phyloP scores from a whole-genome alignment of 2,329 filamentous ascomycete species.

The Aspergillus unguis region DNA sequence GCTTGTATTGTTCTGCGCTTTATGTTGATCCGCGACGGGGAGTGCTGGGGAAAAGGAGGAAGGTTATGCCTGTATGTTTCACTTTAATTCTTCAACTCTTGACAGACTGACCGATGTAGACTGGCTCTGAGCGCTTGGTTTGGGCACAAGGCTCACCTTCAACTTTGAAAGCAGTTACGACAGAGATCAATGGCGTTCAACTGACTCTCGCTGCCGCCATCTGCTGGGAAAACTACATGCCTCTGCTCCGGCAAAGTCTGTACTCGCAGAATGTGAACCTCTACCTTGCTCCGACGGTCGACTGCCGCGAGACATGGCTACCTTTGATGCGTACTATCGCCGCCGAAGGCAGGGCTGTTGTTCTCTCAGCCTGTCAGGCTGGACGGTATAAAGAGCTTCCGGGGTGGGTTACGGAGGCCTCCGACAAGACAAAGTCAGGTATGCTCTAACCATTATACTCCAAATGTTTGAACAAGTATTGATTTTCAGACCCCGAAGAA shows the following conservation, averaged over 20 bases:
- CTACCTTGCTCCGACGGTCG: conserved; percentile 86
- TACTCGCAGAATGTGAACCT: conserved; percentile 91
- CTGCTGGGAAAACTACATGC: conserved; percentile 98
- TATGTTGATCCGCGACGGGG: conserved; percentile 76
- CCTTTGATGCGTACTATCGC: conserved; percentile 77
- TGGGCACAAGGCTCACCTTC: conserved; percentile 83
- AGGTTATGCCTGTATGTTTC: conserved; percentile 75
- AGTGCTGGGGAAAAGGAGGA: conserved; percentile 77
- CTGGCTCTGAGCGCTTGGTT: conserved; percentile 74
- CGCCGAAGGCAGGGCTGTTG: conserved; percentile 78
- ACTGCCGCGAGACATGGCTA: conserved; percentile 78
- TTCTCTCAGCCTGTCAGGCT: conserved; percentile 83
- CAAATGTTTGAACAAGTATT: background rate
- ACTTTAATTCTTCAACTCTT: background rate
- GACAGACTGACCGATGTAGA: conserved; percentile 44
- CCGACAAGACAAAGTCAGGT: conserved; percentile 12
- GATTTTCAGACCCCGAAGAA: conserved; percentile 9
- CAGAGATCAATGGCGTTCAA: conserved; percentile 72
- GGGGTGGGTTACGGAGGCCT: conserved; percentile 49
- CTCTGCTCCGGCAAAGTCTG: conserved; percentile 74
- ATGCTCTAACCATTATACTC: background rate
- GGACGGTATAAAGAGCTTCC: conserved; percentile 59
- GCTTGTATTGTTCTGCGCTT: conserved; percentile 76
- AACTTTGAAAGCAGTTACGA: conserved; percentile 75
- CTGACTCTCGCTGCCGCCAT: conserved; percentile 83